Evolutionary conservation across 768 basidiomycete species (phyloP), one percentile per base, ranked within the genome.

Genomic region (Tephrocybe sp.): DNA sequence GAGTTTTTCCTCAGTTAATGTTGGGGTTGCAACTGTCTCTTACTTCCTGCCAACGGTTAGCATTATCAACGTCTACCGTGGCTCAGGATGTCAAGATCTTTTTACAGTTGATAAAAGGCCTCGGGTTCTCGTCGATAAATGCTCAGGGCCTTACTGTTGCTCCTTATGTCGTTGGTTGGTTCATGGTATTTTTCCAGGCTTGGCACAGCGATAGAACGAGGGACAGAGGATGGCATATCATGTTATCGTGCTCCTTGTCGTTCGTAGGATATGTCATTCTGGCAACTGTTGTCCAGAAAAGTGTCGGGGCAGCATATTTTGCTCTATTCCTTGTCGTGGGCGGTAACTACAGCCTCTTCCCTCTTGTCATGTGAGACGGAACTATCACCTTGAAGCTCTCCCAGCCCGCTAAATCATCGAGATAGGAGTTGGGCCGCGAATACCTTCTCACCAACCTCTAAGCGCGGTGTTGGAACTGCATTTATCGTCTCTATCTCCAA

Each of bases 401-500:
- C n/a, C 18, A 22, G 19, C 13, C 30, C 40, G 27, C 4, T 27
- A 44, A 29, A 4, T 34, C 33, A 4, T 12, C 15, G 33, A 15
- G 4, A 12, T 51, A 80, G 79, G 78, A 78, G 76, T 57, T 82
- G 80, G 80, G 79, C 79, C 13, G 76, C 79, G 4, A 80, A 80
- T 57, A 66, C 72, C 1, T 79, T 82, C 59, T 76, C 80, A 5
- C 80, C 80, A 10, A 82, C 79, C 7, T 78, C 77, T 1, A 82
- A 82, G 57, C 71, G 80, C 22, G 80, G 80, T 33, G 80, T 79
- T 43, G 80, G 80, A 3, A 80, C 79, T 1, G 79, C 79, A 3
- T 81, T 82, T 57, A 77, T 81, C 37, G 78, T 81, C 19, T 80
- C 79, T 1, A 74, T 82, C 38, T 78, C 78, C 16, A 82, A 80